Evolutionary conservation across 2,329 filamentous ascomycete species (phyloP).

Genomic region (Claviceps sp.): DNA sequence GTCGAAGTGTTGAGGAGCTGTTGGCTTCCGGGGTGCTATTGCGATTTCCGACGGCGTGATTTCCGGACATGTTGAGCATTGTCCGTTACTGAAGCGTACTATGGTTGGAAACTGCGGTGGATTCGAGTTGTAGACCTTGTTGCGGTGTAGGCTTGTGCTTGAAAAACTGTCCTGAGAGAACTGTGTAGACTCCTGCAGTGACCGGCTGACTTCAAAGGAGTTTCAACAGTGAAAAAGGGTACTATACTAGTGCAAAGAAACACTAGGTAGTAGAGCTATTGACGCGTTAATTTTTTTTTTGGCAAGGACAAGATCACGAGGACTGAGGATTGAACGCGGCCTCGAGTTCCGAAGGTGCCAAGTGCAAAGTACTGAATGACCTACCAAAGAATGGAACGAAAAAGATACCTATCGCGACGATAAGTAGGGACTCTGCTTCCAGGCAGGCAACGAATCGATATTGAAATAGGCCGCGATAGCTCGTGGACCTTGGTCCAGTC

Average conservation of each 20-base stretch:
- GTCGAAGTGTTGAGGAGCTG: constrained; percentile 68
- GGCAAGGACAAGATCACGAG: neutral
- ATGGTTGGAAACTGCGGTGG: neutral
- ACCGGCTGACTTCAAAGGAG: constrained; percentile 74
- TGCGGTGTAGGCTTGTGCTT: neutral
- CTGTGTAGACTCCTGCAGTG: constrained; percentile 55
- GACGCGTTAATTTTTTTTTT: neutral
- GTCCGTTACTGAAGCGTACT: constrained; percentile 8
- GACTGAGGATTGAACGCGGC: neutral
- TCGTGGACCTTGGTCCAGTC: constrained; percentile 1
- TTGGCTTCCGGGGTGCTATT: constrained; percentile 94
- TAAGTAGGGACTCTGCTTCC: constrained; percentile 23
- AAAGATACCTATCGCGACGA: constrained; percentile 12
- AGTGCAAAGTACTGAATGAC: constrained; percentile 1
- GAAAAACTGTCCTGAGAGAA: constrained; percentile 15
- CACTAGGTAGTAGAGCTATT: constrained; percentile 2
- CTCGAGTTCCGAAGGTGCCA: neutral
- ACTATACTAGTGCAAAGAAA: constrained; percentile 10
- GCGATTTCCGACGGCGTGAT: constrained; percentile 64
- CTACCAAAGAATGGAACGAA: constrained; percentile 12
- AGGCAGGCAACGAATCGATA: constrained; percentile 18
- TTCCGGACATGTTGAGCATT: constrained; percentile 54
- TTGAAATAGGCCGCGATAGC: constrained; percentile 1
- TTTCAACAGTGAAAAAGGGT: constrained; percentile 14
- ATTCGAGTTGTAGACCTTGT: neutral